phyloP scores from a whole-genome alignment of 1,139 yeast species.

The Tardiomyces depauwii region DNA sequence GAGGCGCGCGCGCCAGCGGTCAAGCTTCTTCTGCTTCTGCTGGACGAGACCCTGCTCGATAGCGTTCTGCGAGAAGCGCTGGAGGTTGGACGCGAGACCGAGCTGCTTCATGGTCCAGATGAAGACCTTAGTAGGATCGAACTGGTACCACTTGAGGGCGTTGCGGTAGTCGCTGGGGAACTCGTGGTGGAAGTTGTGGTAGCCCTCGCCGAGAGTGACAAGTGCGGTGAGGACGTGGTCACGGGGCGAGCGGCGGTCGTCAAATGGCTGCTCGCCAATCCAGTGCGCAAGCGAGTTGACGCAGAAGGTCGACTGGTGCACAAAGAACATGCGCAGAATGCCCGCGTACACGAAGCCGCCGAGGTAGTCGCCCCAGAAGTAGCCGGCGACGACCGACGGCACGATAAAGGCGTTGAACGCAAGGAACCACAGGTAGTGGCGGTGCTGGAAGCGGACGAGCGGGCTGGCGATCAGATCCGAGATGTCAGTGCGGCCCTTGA shows the following conservation, averaged over 20 bases:
- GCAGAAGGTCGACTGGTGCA: slow-evolving; percentile 98
- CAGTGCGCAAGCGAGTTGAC: slow-evolving; percentile 97
- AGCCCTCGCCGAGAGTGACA: slow-evolving; percentile 96
- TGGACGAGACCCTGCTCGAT: slow-evolving; percentile 93
- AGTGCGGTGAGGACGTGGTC: slow-evolving; percentile 91
- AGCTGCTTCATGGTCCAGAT: slow-evolving; percentile 63
- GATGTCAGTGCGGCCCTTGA: slow-evolving; percentile 92
- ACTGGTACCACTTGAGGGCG: slow-evolving; percentile 97
- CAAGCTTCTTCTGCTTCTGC: slow-evolving; percentile 93
- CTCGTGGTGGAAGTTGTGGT: slow-evolving; percentile 99
- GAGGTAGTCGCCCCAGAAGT: slow-evolving; percentile 76
- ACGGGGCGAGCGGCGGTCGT: slow-evolving; percentile 94
- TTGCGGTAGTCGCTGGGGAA: slow-evolving; percentile 98
- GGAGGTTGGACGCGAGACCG: slow-evolving; percentile 84
- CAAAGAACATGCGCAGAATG: slow-evolving; percentile 64
- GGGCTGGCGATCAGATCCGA: slow-evolving; percentile 85
- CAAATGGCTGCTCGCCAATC: slow-evolving; percentile 97
- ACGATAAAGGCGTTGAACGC: slow-evolving; percentile 52
- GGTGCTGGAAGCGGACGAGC: slow-evolving; percentile 87
- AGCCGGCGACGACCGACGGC: slow-evolving; percentile 71
- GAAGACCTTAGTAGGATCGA: slow-evolving; percentile 85
- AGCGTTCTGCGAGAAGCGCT: slow-evolving; percentile 88
- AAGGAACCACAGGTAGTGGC: slow-evolving; percentile 71
- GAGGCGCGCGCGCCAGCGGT: slow-evolving; percentile 61
- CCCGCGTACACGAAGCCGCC: slow-evolving; percentile 95